phyloP scores from a whole-genome alignment of 2,329 filamentous ascomycete species.

The Scopulariopsis brevicaulis region DNA sequence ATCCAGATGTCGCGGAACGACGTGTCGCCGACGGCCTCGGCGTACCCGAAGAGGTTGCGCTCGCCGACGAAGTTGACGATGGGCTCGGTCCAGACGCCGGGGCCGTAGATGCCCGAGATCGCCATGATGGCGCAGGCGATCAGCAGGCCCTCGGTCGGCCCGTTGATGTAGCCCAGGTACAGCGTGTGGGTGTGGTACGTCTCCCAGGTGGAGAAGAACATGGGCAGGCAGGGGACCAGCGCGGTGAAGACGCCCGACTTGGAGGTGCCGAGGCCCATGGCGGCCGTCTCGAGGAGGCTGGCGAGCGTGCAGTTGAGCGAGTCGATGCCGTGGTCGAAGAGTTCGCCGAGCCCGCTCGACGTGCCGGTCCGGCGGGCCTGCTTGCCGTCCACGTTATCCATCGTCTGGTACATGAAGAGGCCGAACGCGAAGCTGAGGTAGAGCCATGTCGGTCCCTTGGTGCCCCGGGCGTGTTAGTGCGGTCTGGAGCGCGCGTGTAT shows the following conservation, averaged over 20 bases:
- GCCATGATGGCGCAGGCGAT: constrained; percentile 82
- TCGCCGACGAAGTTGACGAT: constrained; percentile 59
- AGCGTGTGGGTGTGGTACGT: constrained; percentile 97
- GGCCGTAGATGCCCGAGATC: constrained; percentile 77
- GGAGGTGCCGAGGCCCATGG: constrained; percentile 81
- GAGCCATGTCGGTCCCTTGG: constrained; percentile 73
- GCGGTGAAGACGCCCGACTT: constrained; percentile 84
- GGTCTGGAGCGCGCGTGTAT: not conserved
- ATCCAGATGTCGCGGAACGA: constrained; percentile 88
- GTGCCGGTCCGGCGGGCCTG: constrained; percentile 91
- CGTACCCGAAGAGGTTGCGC: constrained; percentile 36
- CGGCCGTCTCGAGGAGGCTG: constrained; percentile 80
- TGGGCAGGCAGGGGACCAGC: constrained; percentile 80
- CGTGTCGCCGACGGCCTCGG: constrained; percentile 53
- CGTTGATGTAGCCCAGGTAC: constrained; percentile 93
- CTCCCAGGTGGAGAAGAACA: constrained; percentile 99
- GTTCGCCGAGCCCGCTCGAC: constrained; percentile 85
- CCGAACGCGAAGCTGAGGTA: constrained; percentile 95
- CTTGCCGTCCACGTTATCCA: constrained; percentile 98
- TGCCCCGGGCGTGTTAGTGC: not conserved
- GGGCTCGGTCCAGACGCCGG: constrained; percentile 72
- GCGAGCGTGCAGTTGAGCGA: constrained; percentile 94
- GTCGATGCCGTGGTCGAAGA: constrained; percentile 98
- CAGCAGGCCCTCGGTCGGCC: constrained; percentile 88
- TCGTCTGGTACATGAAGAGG: constrained; percentile 97